A percentile compares a stretch with the other conserved stretches of the same genome.
Evolutionary conservation across 2,329 filamentous ascomycete genomes (phyloP).

Genomic region (Fusarium xyrophilum): DNA sequence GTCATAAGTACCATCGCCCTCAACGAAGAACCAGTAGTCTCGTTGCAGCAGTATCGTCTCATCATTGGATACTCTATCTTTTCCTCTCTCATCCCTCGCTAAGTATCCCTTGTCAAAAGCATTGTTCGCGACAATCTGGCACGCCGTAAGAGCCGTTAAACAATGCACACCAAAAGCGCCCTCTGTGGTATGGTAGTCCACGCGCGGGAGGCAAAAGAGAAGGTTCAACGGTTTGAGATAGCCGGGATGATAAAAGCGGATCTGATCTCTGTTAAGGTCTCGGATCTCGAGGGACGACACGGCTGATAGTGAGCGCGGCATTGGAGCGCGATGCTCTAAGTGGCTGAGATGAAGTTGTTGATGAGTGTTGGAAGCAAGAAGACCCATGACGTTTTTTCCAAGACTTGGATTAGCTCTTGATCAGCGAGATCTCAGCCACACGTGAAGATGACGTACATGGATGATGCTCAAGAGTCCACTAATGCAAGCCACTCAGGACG

Average conservation of each 20-base stretch:
- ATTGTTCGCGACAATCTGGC: conserved; percentile 33
- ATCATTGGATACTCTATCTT: background rate
- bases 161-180: conserved; percentile 21
- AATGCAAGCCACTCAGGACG: conserved; percentile 1
- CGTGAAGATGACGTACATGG: conserved; percentile 13
- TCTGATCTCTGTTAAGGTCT: conserved; percentile 29
- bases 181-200: conserved; percentile 8
- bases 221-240: conserved; percentile 29
- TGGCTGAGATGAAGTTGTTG: conserved; percentile 14
- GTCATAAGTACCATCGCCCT: conserved; percentile 8
- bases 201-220: conserved; percentile 29
- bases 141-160: conserved; percentile 20
- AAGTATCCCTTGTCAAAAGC: conserved; percentile 12
- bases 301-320: conserved; percentile 30
- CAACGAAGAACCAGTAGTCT: conserved; percentile 33
- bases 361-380: background rate
- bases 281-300: conserved; percentile 28
- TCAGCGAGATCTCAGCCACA: conserved; percentile 4
- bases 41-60: conserved; percentile 17
- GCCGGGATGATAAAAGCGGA: conserved; percentile 33
- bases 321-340: conserved; percentile 14
- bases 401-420: background rate
- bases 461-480: background rate
- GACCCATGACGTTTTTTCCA: conserved; percentile 22
- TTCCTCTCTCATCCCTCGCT: conserved; percentile 15